Evolutionary conservation across 805 yeast species (phyloP).

Genomic region (Pichia phayaonensis): DNA sequence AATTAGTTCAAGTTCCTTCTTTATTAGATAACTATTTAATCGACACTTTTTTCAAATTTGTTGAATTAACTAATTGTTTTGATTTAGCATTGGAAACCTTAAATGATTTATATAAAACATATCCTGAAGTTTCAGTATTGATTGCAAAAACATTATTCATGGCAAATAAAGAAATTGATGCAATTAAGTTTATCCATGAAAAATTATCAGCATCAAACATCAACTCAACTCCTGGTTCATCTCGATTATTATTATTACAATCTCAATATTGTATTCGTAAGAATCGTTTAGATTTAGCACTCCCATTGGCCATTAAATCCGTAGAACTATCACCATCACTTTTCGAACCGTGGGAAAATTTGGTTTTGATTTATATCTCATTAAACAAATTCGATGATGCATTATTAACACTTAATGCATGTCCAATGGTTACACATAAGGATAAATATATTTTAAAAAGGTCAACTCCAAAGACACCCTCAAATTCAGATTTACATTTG

Average conservation of each 20-base stretch:
- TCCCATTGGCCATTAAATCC: constrained; percentile 52
- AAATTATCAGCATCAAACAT: constrained; percentile 23
- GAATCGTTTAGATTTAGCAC: constrained; percentile 46
- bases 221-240: constrained; percentile 44
- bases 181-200: constrained; percentile 43
- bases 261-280: constrained; percentile 50
- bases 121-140: constrained; percentile 51
- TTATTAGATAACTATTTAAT: constrained; percentile 59
- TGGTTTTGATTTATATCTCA: constrained; percentile 57
- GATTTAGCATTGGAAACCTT: constrained; percentile 55
- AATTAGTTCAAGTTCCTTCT: constrained; percentile 65
- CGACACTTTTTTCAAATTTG: constrained; percentile 60
- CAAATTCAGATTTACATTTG: constrained; percentile 51
- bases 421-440: constrained; percentile 73
- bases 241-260: constrained; percentile 47
- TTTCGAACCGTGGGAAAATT: constrained; percentile 64
- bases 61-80: constrained; percentile 58
- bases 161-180: constrained; percentile 53
- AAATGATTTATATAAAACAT: constrained; percentile 40
- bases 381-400: constrained; percentile 66
- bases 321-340: constrained; percentile 70
- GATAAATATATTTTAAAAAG: constrained; percentile 59
- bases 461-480: constrained; percentile 22
- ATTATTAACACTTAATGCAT: constrained; percentile 62
- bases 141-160: constrained; percentile 46